Percentiles rank a stretch among this genome's conserved stretches.
Conservation (phyloP, 306 rosid genomes). For the Inga laurina region DNA sequence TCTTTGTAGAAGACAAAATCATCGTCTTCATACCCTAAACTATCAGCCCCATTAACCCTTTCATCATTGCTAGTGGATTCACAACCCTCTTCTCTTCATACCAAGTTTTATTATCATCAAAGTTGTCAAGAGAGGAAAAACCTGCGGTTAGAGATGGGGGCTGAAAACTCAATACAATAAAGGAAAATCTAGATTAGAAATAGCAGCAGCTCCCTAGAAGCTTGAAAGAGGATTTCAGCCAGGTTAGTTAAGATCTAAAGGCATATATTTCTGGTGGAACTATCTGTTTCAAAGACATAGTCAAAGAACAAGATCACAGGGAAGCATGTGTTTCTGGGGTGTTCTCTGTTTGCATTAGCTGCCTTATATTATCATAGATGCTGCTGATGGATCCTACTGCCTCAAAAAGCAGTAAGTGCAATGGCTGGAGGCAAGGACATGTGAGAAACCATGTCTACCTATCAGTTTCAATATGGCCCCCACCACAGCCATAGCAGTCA, state of each 20-base stretch:
- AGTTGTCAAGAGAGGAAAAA: neutral
- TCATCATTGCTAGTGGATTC: neutral
- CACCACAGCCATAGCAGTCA: neutral
- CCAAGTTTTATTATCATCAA: neutral
- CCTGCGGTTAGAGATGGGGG: neutral
- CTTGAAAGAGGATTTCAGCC: neutral
- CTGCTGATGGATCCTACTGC: neutral
- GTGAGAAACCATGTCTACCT: neutral
- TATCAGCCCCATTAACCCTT: neutral
- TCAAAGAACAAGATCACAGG: neutral
- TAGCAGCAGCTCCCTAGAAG: neutral
- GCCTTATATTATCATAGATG: neutral
- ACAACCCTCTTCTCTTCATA: neutral
- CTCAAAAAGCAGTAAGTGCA: neutral
- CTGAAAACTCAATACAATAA: neutral
- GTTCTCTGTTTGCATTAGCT: neutral
- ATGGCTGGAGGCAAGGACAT: neutral
- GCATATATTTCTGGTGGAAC: neutral
- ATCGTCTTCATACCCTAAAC: neutral
- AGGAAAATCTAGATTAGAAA: neutral
- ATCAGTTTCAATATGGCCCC: neutral
- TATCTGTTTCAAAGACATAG: neutral
- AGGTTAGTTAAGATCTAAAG: neutral
- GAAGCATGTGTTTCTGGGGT: neutral
- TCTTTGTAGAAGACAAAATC: neutral